Conservation (phyloP, 768 basidiomycete species). For the Boletus reticulatus region DNA sequence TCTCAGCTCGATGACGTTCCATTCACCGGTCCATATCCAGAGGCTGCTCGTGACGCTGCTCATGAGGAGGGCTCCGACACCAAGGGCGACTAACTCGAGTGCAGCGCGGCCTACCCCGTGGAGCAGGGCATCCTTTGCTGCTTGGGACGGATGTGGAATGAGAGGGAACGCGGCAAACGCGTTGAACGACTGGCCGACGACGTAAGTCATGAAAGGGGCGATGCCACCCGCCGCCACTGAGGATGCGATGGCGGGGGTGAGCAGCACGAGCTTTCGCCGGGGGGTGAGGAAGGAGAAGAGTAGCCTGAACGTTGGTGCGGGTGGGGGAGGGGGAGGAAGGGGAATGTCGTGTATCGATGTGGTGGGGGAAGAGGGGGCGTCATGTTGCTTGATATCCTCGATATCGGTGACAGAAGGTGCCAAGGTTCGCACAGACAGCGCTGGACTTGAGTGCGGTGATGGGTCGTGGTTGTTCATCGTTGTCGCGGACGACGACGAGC, state of each 20-base stretch:
- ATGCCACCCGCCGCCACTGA: conserved; percentile 67
- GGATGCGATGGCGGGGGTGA: conserved; percentile 61
- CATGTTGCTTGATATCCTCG: conserved; percentile 21
- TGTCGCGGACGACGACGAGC: conserved; percentile 28
- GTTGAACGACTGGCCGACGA: conserved; percentile 76
- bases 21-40: conserved; percentile 89
- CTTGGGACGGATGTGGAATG: conserved; percentile 36
- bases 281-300: conserved; percentile 66
- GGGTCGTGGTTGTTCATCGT: conserved; percentile 33
- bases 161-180: conserved; percentile 61
- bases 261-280: conserved; percentile 51
- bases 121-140: conserved; percentile 50
- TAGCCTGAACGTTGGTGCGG: conserved; percentile 55
- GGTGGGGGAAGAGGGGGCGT: conserved; percentile 8
- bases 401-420: conserved; percentile 19
- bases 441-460: conserved; percentile 2
- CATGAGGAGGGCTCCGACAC: conserved; percentile 61
- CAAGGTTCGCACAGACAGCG: conserved; percentile 20
- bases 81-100: conserved; percentile 64
- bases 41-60: conserved; percentile 73
- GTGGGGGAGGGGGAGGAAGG: conserved; percentile 27
- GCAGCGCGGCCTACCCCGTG: conserved; percentile 59
- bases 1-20: conserved; percentile 60
- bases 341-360: conserved; percentile 17
- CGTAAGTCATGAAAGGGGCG: conserved; percentile 83